These are phyloP conservation scores for Talaromyces verruculosus DNA, from an alignment of 2,329 filamentous ascomycete genomes.

Conservation along the genomic window DNA sequence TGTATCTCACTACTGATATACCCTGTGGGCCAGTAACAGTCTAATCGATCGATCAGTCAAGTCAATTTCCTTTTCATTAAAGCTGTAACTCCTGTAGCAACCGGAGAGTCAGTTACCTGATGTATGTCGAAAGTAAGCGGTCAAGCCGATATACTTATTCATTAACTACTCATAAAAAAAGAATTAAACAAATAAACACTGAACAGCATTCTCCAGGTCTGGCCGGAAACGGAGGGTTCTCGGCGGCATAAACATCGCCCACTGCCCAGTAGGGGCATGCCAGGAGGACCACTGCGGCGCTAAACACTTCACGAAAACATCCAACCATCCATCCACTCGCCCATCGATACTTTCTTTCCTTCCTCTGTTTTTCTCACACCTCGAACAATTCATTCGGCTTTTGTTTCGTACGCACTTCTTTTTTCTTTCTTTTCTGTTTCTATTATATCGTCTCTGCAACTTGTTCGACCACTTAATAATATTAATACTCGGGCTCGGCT, in stretches of 20 bases:
- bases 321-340: background rate
- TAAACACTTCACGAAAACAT: slow-evolving; percentile 12
- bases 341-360: slow-evolving; percentile 6
- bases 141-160: background rate
- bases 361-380: slow-evolving; percentile 1
- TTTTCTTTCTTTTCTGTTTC: background rate
- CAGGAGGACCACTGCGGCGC: slow-evolving; percentile 6
- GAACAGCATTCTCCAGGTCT: background rate
- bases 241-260: slow-evolving; percentile 1
- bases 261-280: slow-evolving; percentile 3
- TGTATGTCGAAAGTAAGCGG: background rate
- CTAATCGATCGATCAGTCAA: background rate
- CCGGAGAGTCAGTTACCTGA: background rate
- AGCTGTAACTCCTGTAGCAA: background rate
- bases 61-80: background rate
- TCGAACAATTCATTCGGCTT: background rate
- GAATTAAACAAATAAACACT: background rate
- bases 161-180: background rate
- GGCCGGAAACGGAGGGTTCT: slow-evolving; percentile 8
- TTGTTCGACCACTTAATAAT: background rate
- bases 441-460: background rate
- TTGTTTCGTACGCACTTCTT: background rate
- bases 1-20: background rate
- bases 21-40: background rate
- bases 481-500: slow-evolving; percentile 2